phyloP scores from a whole-genome alignment of 2,329 filamentous ascomycete genomes.

The Colletotrichum destructivum region DNA sequence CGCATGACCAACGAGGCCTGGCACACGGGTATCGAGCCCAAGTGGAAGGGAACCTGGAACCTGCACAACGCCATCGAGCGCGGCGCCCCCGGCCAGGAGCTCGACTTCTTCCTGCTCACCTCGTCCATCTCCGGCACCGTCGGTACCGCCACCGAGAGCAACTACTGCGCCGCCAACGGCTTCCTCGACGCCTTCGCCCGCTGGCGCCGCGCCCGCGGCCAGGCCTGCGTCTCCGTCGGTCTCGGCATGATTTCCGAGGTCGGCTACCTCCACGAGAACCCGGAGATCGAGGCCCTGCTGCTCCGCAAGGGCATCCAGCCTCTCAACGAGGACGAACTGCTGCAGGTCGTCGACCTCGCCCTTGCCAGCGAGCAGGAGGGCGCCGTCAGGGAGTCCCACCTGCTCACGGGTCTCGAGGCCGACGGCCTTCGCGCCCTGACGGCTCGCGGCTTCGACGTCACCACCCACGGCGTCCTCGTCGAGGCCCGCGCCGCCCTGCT shows the following conservation, averaged over 20 bases:
- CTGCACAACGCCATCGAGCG: conserved; percentile 44
- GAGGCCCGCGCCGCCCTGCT: no score
- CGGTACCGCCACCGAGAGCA: conserved; percentile 50
- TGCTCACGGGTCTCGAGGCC: conserved; percentile 48
- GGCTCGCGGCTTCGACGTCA: no score
- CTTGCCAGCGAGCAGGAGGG: conserved; percentile 20
- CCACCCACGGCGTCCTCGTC: no score
- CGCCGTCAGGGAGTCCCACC: conserved; percentile 28
- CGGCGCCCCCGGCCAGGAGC: conserved; percentile 11
- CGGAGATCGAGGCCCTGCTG: conserved; percentile 53
- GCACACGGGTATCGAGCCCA: conserved; percentile 47
- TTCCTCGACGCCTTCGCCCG: conserved; percentile 54
- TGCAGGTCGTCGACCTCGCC: conserved; percentile 49
- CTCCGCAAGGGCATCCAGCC: conserved; percentile 54
- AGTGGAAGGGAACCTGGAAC: conserved; percentile 46
- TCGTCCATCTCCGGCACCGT: conserved; percentile 48
- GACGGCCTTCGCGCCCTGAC: conserved; percentile 37
- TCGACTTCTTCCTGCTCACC: conserved; percentile 52
- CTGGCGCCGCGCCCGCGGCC: conserved; percentile 47
- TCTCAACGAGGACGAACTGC: conserved; percentile 51
- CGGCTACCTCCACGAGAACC: conserved; percentile 54
- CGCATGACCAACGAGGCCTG: conserved; percentile 47
- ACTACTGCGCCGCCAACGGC: conserved; percentile 52
- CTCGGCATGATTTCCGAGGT: conserved; percentile 55
- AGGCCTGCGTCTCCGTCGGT: conserved; percentile 48